Percentiles rank a stretch among this genome's conserved stretches.
These are phyloP conservation scores for Kodamaea sp. DNA, from an alignment of 1,139 yeast species.

Conservation along the genomic window DNA sequence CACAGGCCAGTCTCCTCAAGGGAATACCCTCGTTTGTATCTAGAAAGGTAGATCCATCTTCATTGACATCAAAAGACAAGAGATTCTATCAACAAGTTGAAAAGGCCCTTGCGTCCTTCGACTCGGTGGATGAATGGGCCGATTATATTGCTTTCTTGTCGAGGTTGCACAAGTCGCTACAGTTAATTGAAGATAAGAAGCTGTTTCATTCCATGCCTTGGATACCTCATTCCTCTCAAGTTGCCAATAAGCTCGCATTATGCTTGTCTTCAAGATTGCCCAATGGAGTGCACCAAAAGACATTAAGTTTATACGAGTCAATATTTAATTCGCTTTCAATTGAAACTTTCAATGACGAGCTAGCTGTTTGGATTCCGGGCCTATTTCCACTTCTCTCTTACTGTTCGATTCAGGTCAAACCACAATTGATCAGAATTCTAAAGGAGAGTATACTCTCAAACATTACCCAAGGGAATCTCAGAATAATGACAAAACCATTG, in stretches of 20 bases:
- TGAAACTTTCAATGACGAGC: conserved; percentile 50
- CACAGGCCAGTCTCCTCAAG: no score
- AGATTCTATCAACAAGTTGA: conserved; percentile 68
- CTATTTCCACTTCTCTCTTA: conserved; percentile 80
- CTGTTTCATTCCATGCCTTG: conserved; percentile 39
- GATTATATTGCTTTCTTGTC: conserved; percentile 90
- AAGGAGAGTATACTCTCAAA: conserved; percentile 52
- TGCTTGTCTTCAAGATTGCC: conserved; percentile 83
- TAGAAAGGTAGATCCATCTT: conserved; percentile 6
- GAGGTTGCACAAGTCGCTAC: conserved; percentile 70
- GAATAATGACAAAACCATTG: conserved; percentile 64
- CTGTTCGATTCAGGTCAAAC: conserved; percentile 87
- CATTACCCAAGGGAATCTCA: conserved; percentile 49
- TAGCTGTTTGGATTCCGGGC: conserved; percentile 85
- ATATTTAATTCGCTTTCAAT: conserved; percentile 64
- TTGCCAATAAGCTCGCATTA: conserved; percentile 52
- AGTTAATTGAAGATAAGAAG: conserved; percentile 31
- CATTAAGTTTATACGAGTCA: conserved; percentile 72
- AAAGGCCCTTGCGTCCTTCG: conserved; percentile 76
- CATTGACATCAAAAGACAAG: conserved; percentile 58
- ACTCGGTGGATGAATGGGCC: conserved; percentile 96
- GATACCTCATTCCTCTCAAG: conserved; percentile 42
- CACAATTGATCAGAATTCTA: conserved; percentile 65
- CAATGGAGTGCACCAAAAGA: conserved; percentile 91
- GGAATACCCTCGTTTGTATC: no score